Evolutionary conservation across 441 rosid species (phyloP), one percentile per base, ranked within the genome.

Genomic region (Croton laevigatus): DNA sequence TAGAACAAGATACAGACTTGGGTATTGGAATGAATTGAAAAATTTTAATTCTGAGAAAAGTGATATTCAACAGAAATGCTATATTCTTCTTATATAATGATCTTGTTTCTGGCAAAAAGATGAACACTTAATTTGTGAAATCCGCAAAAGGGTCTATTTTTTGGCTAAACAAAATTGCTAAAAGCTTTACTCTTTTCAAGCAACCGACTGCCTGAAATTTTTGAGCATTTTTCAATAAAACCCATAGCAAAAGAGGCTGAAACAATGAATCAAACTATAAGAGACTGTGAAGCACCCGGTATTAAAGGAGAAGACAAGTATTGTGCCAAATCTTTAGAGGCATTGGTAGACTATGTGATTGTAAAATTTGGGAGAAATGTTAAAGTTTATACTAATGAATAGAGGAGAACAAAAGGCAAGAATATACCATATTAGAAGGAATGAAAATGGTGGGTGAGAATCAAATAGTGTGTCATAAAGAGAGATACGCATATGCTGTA

Each of bases 301-400:
- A 52, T 66, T 16, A 53, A 32, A 52, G 70, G 70, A 53, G 69
- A 66, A 19, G 46, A 66, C 45, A 66, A 66, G 17, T 49, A 51
- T 17, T 66, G 69, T n/a, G 69, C 69, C 4, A 66, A 45, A 8
- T 66, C 70, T 12, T 66, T 66, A 36, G 70, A 66, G 53, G 23
- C 70, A 3, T 40, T 66, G 53, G 51, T 53, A 0, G 70, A 66
- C 34, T 54, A 36, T 13, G 37, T 66, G 5, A 22, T 55, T 20
- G 6, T 17, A 8, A 68, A 20, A 51, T 32, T 38, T 17, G 62
- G 71, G 12, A 20, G 22, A 8, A 54, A 59, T 0, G 62, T 55
- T 22, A 8, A 54, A 13, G 27, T 32, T 2, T 3, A 52, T 11
- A 36, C 34, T 2, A 52, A 66, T 20, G 60, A 66, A 44, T 52